Base-by-base conservation (phyloP, 768 basidiomycete genomes). In the Leccinum subgranulosum region DNA sequence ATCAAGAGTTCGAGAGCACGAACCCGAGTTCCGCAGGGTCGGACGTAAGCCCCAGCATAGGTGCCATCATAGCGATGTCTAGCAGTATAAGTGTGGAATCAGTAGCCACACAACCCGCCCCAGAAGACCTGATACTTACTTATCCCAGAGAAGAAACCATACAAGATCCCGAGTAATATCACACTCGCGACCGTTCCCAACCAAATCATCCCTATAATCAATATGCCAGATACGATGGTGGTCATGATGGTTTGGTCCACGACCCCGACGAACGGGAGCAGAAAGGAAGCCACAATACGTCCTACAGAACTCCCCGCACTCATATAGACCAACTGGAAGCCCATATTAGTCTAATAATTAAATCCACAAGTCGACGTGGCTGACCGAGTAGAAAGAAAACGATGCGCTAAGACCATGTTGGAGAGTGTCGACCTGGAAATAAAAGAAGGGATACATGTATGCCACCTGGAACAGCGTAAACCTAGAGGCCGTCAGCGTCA, bases 381-480 rank as follows among this genome's bases (percentile, higher is more conserved):
- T 33, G 8, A 51, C 49, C 6, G 49, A 77, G 63, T 85, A 85
- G 61, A 85, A 85, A 0, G 84, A 77, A n/a, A 87, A 69, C 21
- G 68, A 69, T 1, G 72, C 54, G 46, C 70, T 63, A 25, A 84
- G 70, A 3, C 80, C 80, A 49, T 81, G 81, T 54, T 72, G 73
- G 12, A 83, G 74, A 3, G 84, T 74, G 49, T 82, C 78, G 8
- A 85, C 64, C 60, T 87, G 85, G 15, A 86, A 70, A 66, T 84
- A 86, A 68, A 82, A 85, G 45, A 80, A 74, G 0, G 84, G 82
- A 51, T 79, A 82, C 56, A 76, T 77, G 31, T 77, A 66, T 1
- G 78, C 79, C 1, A 70, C 60, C n/a, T 78, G 70, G 34, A 75
- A 75, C 23, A 67, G 48, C 17, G 45, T 58, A 15, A 61, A 63